These are phyloP conservation scores for Ballota nigra DNA, from an alignment of 257 asterid species.

Conservation along the genomic window DNA sequence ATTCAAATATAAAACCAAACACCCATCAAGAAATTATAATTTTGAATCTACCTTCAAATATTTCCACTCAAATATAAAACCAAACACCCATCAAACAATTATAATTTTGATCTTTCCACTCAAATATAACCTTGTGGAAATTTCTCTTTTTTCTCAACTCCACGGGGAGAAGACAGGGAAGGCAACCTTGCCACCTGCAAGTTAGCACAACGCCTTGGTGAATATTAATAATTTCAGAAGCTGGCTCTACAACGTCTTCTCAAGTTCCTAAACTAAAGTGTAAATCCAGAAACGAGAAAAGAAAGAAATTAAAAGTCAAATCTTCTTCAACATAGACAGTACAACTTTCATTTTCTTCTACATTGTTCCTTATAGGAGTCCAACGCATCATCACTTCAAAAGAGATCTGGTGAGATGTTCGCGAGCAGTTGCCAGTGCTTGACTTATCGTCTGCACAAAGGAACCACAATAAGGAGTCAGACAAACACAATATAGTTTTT, in stretches of 20 bases:
- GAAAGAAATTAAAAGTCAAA: background rate
- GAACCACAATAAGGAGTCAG: constrained; percentile 11
- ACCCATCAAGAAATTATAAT: background rate
- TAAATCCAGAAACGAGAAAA: background rate
- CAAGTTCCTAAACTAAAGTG: background rate
- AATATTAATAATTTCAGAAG: background rate
- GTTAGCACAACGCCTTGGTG: background rate
- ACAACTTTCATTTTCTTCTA: background rate
- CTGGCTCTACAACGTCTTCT: background rate
- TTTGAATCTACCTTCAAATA: background rate
- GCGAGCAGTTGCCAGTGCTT: constrained; percentile 73
- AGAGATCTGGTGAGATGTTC: constrained; percentile 74
- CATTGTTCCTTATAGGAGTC: background rate
- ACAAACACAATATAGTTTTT: background rate
- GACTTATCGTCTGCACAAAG: constrained; percentile 62
- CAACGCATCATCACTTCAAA: constrained; percentile 42
- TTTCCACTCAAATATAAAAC: background rate
- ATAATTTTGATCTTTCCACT: background rate
- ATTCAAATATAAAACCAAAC: no score
- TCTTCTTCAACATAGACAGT: background rate
- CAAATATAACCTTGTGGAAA: background rate
- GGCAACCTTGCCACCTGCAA: background rate
- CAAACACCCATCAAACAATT: background rate
- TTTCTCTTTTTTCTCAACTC: background rate
- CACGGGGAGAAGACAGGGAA: background rate